Conservation (phyloP, 1,284 basidiomycete genomes). For the Malassezia obtusa region DNA sequence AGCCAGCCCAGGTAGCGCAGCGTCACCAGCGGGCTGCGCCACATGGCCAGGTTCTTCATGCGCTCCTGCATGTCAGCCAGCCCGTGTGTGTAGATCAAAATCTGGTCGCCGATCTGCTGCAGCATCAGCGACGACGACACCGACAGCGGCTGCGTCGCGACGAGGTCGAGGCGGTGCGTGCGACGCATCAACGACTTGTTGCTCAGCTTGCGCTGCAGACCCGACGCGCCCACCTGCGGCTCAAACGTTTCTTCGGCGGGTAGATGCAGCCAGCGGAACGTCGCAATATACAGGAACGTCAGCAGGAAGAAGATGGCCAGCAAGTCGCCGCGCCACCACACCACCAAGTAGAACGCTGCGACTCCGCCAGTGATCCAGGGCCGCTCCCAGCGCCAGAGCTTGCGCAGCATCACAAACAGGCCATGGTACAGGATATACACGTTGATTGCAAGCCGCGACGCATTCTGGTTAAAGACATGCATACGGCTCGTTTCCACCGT, state of each 20-base stretch:
- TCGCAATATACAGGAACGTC: slow-evolving; percentile 17
- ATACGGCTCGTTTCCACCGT: background rate
- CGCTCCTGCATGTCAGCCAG: slow-evolving; percentile 24
- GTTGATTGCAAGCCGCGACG: slow-evolving; percentile 12
- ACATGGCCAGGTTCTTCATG: slow-evolving; percentile 23
- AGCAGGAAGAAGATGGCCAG: slow-evolving; percentile 16
- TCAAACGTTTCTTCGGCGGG: slow-evolving; percentile 8
- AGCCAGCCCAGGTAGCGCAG: slow-evolving; percentile 18
- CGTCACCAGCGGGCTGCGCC: slow-evolving; percentile 20
- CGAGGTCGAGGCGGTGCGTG: background rate
- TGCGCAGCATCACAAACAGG: slow-evolving; percentile 14
- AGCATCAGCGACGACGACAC: background rate
- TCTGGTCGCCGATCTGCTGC: slow-evolving; percentile 16
- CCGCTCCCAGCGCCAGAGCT: slow-evolving; percentile 21
- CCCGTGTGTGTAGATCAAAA: slow-evolving; percentile 11
- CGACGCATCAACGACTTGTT: background rate
- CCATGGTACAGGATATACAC: slow-evolving; percentile 18
- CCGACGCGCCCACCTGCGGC: background rate
- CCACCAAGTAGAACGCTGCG: slow-evolving; percentile 14
- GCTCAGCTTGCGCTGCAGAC: slow-evolving; percentile 1
- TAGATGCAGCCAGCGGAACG: slow-evolving; percentile 13
- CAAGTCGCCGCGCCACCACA: slow-evolving; percentile 25
- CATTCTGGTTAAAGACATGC: slow-evolving; percentile 13
- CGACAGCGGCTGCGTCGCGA: slow-evolving; percentile 1
- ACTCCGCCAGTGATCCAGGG: slow-evolving; percentile 7